phyloP scores from a whole-genome alignment of 345 rosid species.

The Turnera subulata region DNA sequence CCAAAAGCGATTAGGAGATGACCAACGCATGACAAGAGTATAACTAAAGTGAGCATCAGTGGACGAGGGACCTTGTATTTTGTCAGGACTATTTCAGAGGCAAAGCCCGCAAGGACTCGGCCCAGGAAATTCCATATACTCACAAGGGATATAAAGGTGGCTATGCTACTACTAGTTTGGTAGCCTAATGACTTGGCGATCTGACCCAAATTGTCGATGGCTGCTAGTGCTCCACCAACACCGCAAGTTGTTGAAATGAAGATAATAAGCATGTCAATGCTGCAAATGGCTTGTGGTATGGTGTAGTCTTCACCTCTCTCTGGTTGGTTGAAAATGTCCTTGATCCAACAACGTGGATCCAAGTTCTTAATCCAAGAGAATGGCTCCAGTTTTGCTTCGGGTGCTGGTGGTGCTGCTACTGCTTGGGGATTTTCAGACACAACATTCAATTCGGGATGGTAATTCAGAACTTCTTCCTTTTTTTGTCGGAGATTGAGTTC shows the following conservation, averaged over 20 bases:
- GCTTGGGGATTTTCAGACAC: slow-evolving; percentile 12
- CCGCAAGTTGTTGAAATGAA: slow-evolving; percentile 20
- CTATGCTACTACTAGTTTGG: background rate
- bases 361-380: no score
- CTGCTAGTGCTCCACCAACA: slow-evolving; percentile 19
- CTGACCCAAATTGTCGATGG: slow-evolving; percentile 24
- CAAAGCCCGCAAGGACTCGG: slow-evolving; percentile 18
- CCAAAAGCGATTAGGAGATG: slow-evolving; percentile 15
- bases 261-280: slow-evolving; percentile 14
- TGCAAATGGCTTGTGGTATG: slow-evolving; percentile 18
- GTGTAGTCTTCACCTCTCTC: slow-evolving; percentile 19
- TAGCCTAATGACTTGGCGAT: slow-evolving; percentile 19
- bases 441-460: background rate
- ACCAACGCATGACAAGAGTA: slow-evolving; percentile 13
- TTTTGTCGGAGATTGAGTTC: slow-evolving; percentile 11
- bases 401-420: background rate
- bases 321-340: slow-evolving; percentile 7
- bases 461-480: background rate
- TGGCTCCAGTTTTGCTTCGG: background rate
- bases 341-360: slow-evolving; percentile 1
- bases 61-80: slow-evolving; percentile 18
- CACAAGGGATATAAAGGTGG: slow-evolving; percentile 17
- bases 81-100: slow-evolving; percentile 10
- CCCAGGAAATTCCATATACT: slow-evolving; percentile 24
- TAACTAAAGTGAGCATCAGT: slow-evolving; percentile 6